phyloP scores from a whole-genome alignment of 2,329 filamentous ascomycete genomes.

The Cercospora sesami region DNA sequence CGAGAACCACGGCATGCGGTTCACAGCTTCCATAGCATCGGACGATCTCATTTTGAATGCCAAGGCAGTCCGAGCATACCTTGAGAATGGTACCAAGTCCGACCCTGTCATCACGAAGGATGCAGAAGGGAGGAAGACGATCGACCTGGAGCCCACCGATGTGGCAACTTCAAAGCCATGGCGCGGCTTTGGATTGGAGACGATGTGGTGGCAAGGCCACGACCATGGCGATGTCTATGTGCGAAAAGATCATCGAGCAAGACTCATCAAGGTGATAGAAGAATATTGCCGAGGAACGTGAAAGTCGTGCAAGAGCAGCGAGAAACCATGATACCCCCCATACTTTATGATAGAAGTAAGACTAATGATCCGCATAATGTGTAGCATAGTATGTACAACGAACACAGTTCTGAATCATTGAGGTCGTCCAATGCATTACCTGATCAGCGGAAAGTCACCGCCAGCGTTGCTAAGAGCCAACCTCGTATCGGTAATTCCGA shows the following conservation, averaged over 20 bases:
- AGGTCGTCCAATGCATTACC: background rate
- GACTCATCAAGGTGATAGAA: conserved; percentile 32
- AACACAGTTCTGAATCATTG: background rate
- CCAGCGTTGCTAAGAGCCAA: background rate
- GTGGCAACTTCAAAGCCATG: conserved; percentile 35
- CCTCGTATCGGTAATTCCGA: background rate
- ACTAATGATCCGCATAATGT: background rate
- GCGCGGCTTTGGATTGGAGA: conserved; percentile 52
- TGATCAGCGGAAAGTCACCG: background rate
- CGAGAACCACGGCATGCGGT: conserved; percentile 38
- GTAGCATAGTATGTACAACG: background rate
- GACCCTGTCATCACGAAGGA: conserved; percentile 31
- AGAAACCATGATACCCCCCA: background rate
- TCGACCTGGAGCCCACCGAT: conserved; percentile 36
- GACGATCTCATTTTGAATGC: conserved; percentile 67
- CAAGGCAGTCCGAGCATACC: conserved; percentile 57
- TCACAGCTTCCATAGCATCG: conserved; percentile 61
- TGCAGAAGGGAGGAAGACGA: conserved; percentile 24
- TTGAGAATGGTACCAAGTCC: conserved; percentile 44
- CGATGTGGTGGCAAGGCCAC: conserved; percentile 60
- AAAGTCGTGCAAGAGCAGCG: background rate
- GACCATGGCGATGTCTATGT: conserved; percentile 67
- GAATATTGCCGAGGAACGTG: conserved; percentile 26
- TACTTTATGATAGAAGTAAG: background rate
- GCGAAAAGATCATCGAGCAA: conserved; percentile 28